Evolutionary conservation across 2,329 filamentous ascomycete species (phyloP).

Genomic region (Stachybotrys chartarum): DNA sequence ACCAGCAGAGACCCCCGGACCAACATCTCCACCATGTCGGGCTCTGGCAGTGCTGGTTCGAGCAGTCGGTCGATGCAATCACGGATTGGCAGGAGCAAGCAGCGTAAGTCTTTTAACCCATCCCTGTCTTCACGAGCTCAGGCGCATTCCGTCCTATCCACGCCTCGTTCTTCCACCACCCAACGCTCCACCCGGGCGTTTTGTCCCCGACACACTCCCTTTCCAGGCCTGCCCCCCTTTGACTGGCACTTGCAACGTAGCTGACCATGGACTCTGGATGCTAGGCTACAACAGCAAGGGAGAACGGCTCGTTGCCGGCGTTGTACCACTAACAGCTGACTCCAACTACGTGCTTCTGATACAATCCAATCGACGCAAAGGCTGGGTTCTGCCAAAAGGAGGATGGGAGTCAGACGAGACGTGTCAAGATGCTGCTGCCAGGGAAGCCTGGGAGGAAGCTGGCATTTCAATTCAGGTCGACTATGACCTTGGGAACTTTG

Average conservation of each 20-base stretch:
- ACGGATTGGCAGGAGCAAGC: slow-evolving; percentile 68
- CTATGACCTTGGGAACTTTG: slow-evolving; percentile 78
- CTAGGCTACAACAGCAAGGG: slow-evolving; percentile 86
- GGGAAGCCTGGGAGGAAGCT: slow-evolving; percentile 97
- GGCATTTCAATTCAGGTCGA: slow-evolving; percentile 82
- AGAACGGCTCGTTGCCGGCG: slow-evolving; percentile 89
- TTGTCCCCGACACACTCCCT: not conserved
- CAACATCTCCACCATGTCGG: slow-evolving; percentile 20
- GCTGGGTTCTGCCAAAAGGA: slow-evolving; percentile 96
- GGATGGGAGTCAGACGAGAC: slow-evolving; percentile 96
- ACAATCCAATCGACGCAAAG: slow-evolving; percentile 82
- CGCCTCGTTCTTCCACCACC: not conserved
- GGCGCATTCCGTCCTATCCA: not conserved
- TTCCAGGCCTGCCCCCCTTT: not conserved
- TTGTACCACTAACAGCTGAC: slow-evolving; percentile 82
- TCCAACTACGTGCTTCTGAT: slow-evolving; percentile 87
- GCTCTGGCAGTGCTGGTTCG: slow-evolving; percentile 26
- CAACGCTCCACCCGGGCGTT: not conserved
- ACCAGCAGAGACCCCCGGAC: not conserved
- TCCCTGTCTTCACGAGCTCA: not conserved
- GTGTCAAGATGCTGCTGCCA: slow-evolving; percentile 73
- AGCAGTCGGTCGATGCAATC: slow-evolving; percentile 59
- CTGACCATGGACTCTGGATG: slow-evolving; percentile 13
- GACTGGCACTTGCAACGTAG: slow-evolving; percentile 5
- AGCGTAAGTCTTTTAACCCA: slow-evolving; percentile 55